phyloP scores from a whole-genome alignment of 1,139 yeast species.

The Candida anutae region DNA sequence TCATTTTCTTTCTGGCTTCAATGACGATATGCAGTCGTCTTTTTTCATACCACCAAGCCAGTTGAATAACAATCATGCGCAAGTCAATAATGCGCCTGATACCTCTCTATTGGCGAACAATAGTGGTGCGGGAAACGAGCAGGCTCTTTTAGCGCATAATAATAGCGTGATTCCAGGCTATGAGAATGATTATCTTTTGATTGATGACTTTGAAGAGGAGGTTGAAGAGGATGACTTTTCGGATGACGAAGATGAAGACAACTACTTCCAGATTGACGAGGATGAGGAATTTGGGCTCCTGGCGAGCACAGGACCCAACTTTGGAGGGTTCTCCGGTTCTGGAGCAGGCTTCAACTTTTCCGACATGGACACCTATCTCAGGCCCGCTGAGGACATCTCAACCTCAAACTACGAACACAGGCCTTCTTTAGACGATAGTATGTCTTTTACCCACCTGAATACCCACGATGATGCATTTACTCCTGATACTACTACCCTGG shows the following conservation, averaged over 20 bases:
- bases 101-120: slow-evolving; percentile 6
- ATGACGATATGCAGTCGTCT: slow-evolving; percentile 15
- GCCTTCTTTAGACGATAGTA: too few relatives aligned
- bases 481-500: too few relatives aligned
- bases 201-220: slow-evolving; percentile 28
- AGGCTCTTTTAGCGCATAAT: too few relatives aligned
- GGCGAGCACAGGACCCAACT: too few relatives aligned
- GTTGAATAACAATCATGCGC: too few relatives aligned
- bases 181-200: slow-evolving; percentile 27
- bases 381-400: slow-evolving; percentile 2
- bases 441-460: neutral
- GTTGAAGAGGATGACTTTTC: slow-evolving; percentile 48
- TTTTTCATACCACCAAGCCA: slow-evolving; percentile 21
- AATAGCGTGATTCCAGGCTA: slow-evolving; percentile 22
- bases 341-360: slow-evolving; percentile 9
- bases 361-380: slow-evolving; percentile 12
- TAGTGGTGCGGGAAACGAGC: too few relatives aligned
- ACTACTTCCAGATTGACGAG: slow-evolving; percentile 28
- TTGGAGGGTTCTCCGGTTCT: too few relatives aligned
- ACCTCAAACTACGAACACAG: too few relatives aligned
- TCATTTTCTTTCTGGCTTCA: slow-evolving; percentile 21
- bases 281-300: slow-evolving; percentile 1
- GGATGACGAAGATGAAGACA: slow-evolving; percentile 34
- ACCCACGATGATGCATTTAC: too few relatives aligned
- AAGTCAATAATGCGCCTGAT: slow-evolving; percentile 5